phyloP scores from a whole-genome alignment of 2,329 filamentous ascomycete genomes.

The Fusarium piperis region DNA sequence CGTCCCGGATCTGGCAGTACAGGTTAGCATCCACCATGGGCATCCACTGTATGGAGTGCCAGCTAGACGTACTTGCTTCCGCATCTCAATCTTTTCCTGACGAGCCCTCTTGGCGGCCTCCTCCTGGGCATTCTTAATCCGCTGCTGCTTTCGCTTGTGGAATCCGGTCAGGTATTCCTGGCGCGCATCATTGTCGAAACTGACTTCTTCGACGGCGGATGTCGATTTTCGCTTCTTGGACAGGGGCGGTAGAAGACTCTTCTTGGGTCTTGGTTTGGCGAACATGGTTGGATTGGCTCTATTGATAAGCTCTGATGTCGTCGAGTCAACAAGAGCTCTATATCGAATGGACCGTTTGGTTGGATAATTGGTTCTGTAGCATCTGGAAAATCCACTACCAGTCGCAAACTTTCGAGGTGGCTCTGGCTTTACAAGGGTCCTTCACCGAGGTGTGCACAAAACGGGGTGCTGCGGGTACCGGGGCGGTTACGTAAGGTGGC shows the following conservation, averaged over 20 bases:
- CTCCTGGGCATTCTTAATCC: slow-evolving; percentile 86
- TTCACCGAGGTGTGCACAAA: slow-evolving; percentile 43
- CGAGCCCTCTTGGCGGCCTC: slow-evolving; percentile 79
- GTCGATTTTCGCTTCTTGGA: slow-evolving; percentile 74
- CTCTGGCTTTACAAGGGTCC: slow-evolving; percentile 10
- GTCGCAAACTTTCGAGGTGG: slow-evolving; percentile 37
- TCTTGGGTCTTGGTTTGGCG: slow-evolving; percentile 67
- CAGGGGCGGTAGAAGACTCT: slow-evolving; percentile 64
- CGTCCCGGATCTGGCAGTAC: slow-evolving; percentile 75
- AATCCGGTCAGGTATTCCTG: slow-evolving; percentile 94
- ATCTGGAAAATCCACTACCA: slow-evolving; percentile 27
- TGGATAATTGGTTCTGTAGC: background rate
- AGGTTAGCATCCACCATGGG: slow-evolving; percentile 22
- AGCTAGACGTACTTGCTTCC: slow-evolving; percentile 73
- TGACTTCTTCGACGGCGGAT: slow-evolving; percentile 78
- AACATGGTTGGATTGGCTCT: slow-evolving; percentile 53
- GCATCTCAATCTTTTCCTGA: slow-evolving; percentile 77
- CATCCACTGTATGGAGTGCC: background rate
- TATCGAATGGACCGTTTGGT: slow-evolving; percentile 11
- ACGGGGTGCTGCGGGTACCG: slow-evolving; percentile 32
- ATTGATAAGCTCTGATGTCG: background rate
- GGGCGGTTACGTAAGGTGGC: slow-evolving; percentile 41
- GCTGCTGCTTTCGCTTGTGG: slow-evolving; percentile 91
- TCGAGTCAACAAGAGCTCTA: background rate
- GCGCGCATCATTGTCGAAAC: slow-evolving; percentile 82